Percentiles rank a stretch among this genome's conserved stretches.
Conservation (phyloP, 495 filamentous ascomycete species). For the Penicillium cinerascens region DNA sequence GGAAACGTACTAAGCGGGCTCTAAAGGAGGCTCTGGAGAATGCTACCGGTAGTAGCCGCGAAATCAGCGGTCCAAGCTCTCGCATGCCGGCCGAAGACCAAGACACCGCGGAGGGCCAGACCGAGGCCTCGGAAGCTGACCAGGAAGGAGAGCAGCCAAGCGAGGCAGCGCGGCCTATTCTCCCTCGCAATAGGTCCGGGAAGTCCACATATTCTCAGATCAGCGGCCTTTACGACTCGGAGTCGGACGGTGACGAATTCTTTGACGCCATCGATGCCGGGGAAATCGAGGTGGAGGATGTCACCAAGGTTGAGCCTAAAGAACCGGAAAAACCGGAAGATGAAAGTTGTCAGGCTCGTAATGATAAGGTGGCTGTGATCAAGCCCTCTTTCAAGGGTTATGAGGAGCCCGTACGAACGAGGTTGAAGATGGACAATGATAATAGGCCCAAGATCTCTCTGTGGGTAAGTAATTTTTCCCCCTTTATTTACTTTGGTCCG, state of each 20-base stretch:
- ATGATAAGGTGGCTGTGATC: constrained; percentile 56
- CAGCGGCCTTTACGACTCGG: constrained; percentile 65
- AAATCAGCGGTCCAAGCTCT: constrained; percentile 31
- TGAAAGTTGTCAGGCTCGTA: constrained; percentile 44
- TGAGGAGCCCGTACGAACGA: constrained; percentile 74
- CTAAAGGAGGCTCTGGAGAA: constrained; percentile 81
- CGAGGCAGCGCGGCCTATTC: constrained; percentile 10
- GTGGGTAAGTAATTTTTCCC: constrained; percentile 65
- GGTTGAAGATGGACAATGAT: constrained; percentile 86
- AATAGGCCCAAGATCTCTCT: constrained; percentile 90
- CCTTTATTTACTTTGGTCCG: neutral
- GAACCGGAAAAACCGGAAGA: constrained; percentile 43
- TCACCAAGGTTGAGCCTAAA: constrained; percentile 45
- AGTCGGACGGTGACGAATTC: constrained; percentile 88
- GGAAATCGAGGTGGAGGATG: constrained; percentile 71
- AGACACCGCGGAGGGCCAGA: constrained; percentile 15
- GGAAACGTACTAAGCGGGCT: constrained; percentile 83
- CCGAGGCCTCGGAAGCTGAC: constrained; percentile 8
- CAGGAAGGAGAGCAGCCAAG: constrained; percentile 5
- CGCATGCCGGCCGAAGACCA: constrained; percentile 14
- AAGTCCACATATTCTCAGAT: constrained; percentile 29
- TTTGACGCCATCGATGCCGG: constrained; percentile 96
- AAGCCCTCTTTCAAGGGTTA: constrained; percentile 81
- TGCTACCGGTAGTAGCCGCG: constrained; percentile 44
- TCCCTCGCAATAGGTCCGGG: constrained; percentile 14